These are phyloP conservation scores for Pseudohalonectria lignicola DNA, from an alignment of 2,329 filamentous ascomycete genomes.

Conservation along the genomic window DNA sequence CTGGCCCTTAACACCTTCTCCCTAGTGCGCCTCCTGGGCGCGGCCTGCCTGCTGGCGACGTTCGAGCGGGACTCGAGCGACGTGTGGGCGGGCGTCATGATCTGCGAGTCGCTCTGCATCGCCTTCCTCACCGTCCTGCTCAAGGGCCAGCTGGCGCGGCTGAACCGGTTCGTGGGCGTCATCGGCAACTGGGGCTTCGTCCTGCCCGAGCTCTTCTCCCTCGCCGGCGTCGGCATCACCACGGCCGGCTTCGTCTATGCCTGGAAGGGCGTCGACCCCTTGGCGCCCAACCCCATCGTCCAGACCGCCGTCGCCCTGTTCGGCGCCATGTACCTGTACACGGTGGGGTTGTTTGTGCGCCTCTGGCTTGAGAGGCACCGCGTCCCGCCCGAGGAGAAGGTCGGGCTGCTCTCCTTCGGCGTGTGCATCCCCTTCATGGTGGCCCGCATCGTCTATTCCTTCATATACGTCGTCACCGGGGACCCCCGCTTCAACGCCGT, in stretches of 20 bases:
- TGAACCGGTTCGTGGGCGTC: conserved; percentile 7
- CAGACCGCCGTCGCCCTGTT: conserved; percentile 5
- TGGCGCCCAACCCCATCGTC: conserved; percentile 3
- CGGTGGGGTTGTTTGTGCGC: conserved; percentile 7
- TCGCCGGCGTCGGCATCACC: conserved; percentile 5
- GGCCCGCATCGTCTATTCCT: conserved; percentile 14
- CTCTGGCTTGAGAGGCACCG: conserved; percentile 5
- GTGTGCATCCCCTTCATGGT: conserved; percentile 16
- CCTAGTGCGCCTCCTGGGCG: conserved; percentile 16
- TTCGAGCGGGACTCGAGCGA: conserved; percentile 11
- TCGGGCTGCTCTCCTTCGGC: conserved; percentile 15
- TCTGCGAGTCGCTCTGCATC: conserved; percentile 18
- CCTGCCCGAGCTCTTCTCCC: conserved; percentile 4
- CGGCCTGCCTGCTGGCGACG: conserved; percentile 11
- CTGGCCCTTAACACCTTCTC: conserved; percentile 15
- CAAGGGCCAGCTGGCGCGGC: conserved; percentile 1
- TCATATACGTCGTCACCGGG: conserved; percentile 11
- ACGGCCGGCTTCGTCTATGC: conserved; percentile 8
- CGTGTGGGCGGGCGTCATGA: conserved; percentile 11
- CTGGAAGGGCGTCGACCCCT: conserved; percentile 1
- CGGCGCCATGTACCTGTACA: conserved; percentile 4
- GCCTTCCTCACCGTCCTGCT: conserved; percentile 13
- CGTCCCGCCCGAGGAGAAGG: conserved; percentile 12
- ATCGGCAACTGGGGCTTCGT: conserved; percentile 9
- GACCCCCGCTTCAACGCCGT: conserved; percentile 6